A percentile compares a stretch with the other conserved stretches of the same genome.
phyloP scores from a whole-genome alignment of 306 rosid species.

The Corylus avellana region DNA sequence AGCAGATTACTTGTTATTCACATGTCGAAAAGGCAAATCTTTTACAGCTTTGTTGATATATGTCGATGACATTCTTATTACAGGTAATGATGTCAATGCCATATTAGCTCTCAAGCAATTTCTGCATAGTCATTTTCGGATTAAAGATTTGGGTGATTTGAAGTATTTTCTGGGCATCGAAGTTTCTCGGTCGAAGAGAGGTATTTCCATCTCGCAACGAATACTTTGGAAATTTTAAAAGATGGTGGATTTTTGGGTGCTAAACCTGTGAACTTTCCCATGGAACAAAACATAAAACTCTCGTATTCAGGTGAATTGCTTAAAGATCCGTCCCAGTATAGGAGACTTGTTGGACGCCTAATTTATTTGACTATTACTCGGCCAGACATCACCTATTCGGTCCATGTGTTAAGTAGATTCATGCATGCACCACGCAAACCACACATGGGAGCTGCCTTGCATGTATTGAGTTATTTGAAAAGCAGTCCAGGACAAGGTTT shows the following conservation, averaged over 20 bases:
- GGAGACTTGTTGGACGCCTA: conserved; percentile 1
- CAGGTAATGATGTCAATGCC: not conserved
- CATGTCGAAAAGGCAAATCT: not conserved
- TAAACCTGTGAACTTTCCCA: not conserved
- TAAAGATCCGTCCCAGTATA: not conserved
- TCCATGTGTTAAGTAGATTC: not conserved
- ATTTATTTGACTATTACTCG: not conserved
- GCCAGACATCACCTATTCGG: not conserved
- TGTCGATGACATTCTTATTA: not conserved
- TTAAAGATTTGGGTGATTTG: not conserved
- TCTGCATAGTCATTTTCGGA: not conserved
- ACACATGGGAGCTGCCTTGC: conserved; percentile 4
- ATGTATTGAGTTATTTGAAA: too few species aligned
- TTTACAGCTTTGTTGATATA: not conserved
- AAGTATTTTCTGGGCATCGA: conserved; percentile 2
- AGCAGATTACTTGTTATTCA: not conserved
- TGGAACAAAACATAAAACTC: not conserved
- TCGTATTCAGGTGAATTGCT: not conserved
- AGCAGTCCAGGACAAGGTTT: too few species aligned
- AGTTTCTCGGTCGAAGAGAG: not conserved
- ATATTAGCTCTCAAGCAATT: not conserved
- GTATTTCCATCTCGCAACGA: conserved; percentile 5
- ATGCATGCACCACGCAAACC: conserved; percentile 1
- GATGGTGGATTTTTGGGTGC: not conserved
- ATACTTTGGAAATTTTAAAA: conserved; percentile 3